Evolutionary conservation across 1,139 yeast genomes (phyloP).

Genomic region (Candida smagusa): DNA sequence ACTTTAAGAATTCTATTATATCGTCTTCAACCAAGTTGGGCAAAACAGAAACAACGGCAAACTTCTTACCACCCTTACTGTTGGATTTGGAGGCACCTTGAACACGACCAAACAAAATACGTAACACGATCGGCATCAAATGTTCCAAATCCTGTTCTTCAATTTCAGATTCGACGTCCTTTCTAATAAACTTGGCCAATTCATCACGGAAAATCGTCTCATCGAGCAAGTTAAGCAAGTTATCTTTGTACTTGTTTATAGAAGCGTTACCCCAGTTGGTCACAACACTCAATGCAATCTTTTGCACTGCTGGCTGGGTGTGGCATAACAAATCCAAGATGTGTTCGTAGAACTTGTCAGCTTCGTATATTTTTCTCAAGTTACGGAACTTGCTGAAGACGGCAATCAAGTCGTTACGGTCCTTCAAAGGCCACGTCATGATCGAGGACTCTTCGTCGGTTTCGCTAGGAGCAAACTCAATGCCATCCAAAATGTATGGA

Average conservation of each 20-base stretch:
- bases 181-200: conserved; percentile 56
- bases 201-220: conserved; percentile 87
- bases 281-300: conserved; percentile 69
- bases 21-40: conserved; percentile 58
- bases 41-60: conserved; percentile 70
- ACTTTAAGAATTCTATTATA: conserved; percentile 55
- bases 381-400: conserved; percentile 65
- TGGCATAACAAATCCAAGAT: conserved; percentile 60
- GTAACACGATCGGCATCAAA: conserved; percentile 69
- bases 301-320: conserved; percentile 62
- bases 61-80: conserved; percentile 68
- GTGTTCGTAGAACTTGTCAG: conserved; percentile 52
- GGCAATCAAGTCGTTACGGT: conserved; percentile 58
- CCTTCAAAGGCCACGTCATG: conserved; percentile 54
- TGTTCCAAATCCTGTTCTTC: conserved; percentile 56
- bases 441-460: conserved; percentile 12
- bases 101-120: conserved; percentile 85
- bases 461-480: conserved; percentile 18
- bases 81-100: conserved; percentile 60
- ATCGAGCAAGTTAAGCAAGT: conserved; percentile 71
- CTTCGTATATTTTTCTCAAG: conserved; percentile 50
- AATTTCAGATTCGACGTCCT: conserved; percentile 50
- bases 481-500: conserved; percentile 46
- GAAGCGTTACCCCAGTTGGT: conserved; percentile 60
- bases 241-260: conserved; percentile 67